phyloP scores from a whole-genome alignment of 2,329 filamentous ascomycete species.

The Hypoxylon sp. region DNA sequence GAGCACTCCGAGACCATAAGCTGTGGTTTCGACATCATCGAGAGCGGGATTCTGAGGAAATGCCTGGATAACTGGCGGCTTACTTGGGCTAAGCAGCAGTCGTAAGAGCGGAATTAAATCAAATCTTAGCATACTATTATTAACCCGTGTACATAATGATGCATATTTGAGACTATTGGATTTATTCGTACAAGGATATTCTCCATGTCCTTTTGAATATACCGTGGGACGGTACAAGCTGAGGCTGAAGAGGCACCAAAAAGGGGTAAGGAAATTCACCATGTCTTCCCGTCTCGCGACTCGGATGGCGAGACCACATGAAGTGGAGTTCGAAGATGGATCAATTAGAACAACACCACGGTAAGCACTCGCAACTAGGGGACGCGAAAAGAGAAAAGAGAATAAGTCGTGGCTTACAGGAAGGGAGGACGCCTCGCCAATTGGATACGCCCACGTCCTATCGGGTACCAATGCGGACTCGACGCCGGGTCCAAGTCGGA shows the following conservation, averaged over 20 bases:
- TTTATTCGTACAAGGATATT: no score
- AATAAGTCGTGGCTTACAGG: background rate
- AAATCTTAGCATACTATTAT: no score
- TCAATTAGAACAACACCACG: background rate
- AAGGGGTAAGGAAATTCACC: constrained; percentile 50
- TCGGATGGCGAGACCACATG: constrained; percentile 21
- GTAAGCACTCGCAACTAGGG: background rate
- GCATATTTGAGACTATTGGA: background rate
- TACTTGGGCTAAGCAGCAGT: constrained; percentile 6
- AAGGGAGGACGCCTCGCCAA: constrained; percentile 16
- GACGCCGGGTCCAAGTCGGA: constrained; percentile 9
- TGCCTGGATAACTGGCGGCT: constrained; percentile 31
- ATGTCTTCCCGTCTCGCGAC: background rate
- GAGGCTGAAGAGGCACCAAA: constrained; percentile 42
- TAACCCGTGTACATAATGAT: background rate
- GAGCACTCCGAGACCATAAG: constrained; percentile 52
- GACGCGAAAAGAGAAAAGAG: background rate
- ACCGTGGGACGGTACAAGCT: constrained; percentile 43
- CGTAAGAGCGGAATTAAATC: background rate
- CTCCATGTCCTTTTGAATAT: no score
- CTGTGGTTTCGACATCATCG: constrained; percentile 54
- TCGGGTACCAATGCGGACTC: constrained; percentile 27
- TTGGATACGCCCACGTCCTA: constrained; percentile 24
- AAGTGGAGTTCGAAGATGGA: constrained; percentile 13
- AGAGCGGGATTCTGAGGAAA: constrained; percentile 55